Conservation (phyloP, 768 basidiomycete species). For the Boletus subcaerulescens region DNA sequence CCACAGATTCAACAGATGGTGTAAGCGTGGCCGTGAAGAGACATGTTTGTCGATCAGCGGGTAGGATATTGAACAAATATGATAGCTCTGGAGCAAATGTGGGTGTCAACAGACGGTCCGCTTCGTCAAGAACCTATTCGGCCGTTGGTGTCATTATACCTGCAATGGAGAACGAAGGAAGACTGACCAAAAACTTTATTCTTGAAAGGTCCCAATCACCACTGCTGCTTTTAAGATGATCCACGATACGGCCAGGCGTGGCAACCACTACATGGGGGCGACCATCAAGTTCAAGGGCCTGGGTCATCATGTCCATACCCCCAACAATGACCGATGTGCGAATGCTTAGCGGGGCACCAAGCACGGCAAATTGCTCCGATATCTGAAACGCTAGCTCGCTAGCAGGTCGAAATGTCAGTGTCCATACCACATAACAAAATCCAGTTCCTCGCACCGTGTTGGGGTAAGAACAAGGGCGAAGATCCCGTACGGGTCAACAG, state of each 20-base stretch:
- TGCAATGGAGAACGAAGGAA: not conserved
- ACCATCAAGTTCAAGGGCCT: conserved; percentile 80
- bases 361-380: conserved; percentile 90
- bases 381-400: conserved; percentile 98
- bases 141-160: not conserved
- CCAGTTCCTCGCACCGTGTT: conserved; percentile 61
- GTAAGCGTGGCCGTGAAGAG: conserved; percentile 96
- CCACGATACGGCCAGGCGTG: conserved; percentile 93
- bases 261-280: conserved; percentile 93
- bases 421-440: not conserved
- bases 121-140: conserved; percentile 88
- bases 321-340: conserved; percentile 90
- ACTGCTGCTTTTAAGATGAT: conserved; percentile 76
- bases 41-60: conserved; percentile 89
- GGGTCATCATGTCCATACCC: conserved; percentile 97
- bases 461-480: conserved; percentile 93
- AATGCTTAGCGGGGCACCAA: conserved; percentile 78
- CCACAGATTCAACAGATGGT: conserved; percentile 76
- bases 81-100: conserved; percentile 87
- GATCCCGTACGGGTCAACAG: conserved; percentile 89
- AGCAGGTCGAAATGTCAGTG: conserved; percentile 1
- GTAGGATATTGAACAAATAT: conserved; percentile 72
- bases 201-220: conserved; percentile 80
- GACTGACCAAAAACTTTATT: conserved; percentile 76
- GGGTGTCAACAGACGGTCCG: conserved; percentile 85